Evolutionary conservation across 2,329 filamentous ascomycete species (phyloP), one percentile per base, ranked within the genome.

Genomic region (Colletotrichum tabaci): DNA sequence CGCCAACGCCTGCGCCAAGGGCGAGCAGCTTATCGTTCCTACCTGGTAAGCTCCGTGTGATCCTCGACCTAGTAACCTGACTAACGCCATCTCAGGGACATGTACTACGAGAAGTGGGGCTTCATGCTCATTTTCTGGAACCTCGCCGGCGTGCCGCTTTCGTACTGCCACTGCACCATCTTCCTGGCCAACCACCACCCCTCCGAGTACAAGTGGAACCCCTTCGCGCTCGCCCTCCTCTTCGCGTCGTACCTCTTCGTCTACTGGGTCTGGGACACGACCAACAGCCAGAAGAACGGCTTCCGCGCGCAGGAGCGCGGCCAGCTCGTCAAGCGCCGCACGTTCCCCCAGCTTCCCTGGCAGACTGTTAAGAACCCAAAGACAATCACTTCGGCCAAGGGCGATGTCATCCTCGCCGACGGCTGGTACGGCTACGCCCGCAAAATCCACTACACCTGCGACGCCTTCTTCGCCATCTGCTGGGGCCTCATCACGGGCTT

Each of bases 41-140:
- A 96, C 94, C 61, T 98, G 95, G 82, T 82, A 80, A 78, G 79
- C 72, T 26, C 9, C 8, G 23, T 56, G 3, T n/a, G 3, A 13
- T 23, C 26, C 23, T 44, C 42, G 16, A 16, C 12, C 23, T 10
- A 35, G 5, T 18, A 13, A 16, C 23, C 9, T 9, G n/a, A 15
- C 66, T 69, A 38, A 69, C 66, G 38, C 2, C 10, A n/a, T 23
- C 42, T n/a, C 52, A 82, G 81, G 92, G 95, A 98, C 78, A 97
- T 98, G 92, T 97, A 97, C 86, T 96, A 94, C 77, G 95, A 98
- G 87, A 98, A 98, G 85, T 95, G 94, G 90, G 95, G 95, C 63
- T 98, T 98, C 86, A 98, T 98, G 95, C 89, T 98, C 75, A 97
- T 97, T 82, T 98, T 98, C 89, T 98, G 95, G 95, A 98, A 98